Evolutionary conservation across 169 alveolate species (phyloP).

Genomic region (Plasmodium yoelii): DNA sequence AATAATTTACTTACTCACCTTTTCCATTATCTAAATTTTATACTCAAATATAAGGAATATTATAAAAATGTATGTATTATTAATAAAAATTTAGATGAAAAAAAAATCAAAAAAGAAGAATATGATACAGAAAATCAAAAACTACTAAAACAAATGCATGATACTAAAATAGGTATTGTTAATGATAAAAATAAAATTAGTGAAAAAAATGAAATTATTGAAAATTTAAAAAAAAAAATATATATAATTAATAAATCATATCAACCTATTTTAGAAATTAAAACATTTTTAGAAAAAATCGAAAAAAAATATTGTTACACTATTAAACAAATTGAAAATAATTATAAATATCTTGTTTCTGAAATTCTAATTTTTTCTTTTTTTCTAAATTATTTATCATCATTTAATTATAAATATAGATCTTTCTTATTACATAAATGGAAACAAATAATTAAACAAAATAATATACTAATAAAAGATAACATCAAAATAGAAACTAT

Average conservation of each 20-base stretch:
- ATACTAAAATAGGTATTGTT: conserved; percentile 18
- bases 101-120: conserved; percentile 40
- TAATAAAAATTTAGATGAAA: conserved; percentile 15
- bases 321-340: conserved; percentile 50
- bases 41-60: conserved; percentile 59
- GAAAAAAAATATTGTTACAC: conserved; percentile 49
- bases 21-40: conserved; percentile 28
- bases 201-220: conserved; percentile 26
- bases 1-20: conserved; percentile 54
- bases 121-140: conserved; percentile 50
- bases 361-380: conserved; percentile 66
- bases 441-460: conserved; percentile 63
- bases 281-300: conserved; percentile 41
- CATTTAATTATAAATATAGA: conserved; percentile 64
- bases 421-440: conserved; percentile 35
- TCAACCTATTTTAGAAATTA: conserved; percentile 52
- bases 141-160: conserved; percentile 32
- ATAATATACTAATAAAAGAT: conserved; percentile 41
- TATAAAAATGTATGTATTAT: conserved; percentile 30
- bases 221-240: conserved; percentile 61
- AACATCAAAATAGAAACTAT: conserved; percentile 53
- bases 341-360: conserved; percentile 61
- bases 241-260: conserved; percentile 43
- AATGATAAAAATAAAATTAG: conserved; percentile 29
- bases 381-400: conserved; percentile 56